Evolutionary conservation across 352 stramenopile species (phyloP), one percentile per base, ranked within the genome.

Genomic region (Phytophthora hibernalis): DNA sequence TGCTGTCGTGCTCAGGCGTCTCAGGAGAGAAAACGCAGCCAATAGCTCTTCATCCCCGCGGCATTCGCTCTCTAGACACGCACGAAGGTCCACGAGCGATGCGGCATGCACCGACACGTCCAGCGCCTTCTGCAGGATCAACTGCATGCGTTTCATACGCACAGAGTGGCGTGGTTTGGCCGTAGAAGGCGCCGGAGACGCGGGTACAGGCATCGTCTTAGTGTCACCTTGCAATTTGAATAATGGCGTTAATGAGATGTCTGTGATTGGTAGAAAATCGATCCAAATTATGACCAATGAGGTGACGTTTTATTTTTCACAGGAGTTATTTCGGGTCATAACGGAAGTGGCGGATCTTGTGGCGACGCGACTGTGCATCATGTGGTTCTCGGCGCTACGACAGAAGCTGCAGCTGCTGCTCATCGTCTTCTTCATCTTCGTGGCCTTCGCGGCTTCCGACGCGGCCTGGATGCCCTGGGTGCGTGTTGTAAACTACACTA

Each of bases 381-480:
- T 87, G 82, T 92, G 83, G 84, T 88, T 93, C 68, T 88, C 76
- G 54, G 88, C 82, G 64, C 79, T 83, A 53, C 79, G 83, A 71
- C 86, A 94, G 77, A 85, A 83, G 72, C 72, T 92, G 50, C 83
- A 92, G 80, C 73, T 91, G 62, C 68, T 91, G n/a, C 44, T 94
- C 45, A 92, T 94, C 66, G 48, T 85, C 28, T 94, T 92, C 82
- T 94, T 92, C 69, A 87, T 77, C 65, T 91, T 94, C 54, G 66
- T 94, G 45, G 81, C 86, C n/a, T 92, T 94, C 40, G 84, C 77
- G 37, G 84, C 86, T 24, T 83, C 83, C 7, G 73, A 90, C 28
- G 83, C 85, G 22, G 81, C 85, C 35, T 94, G 86, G 86, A 94
- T 94, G 77, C 83, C 79, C 0, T 94, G 83, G 83, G 86, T 94